Evolutionary conservation across 345 rosid species (phyloP).

Genomic region (Kernera saxatilis): DNA sequence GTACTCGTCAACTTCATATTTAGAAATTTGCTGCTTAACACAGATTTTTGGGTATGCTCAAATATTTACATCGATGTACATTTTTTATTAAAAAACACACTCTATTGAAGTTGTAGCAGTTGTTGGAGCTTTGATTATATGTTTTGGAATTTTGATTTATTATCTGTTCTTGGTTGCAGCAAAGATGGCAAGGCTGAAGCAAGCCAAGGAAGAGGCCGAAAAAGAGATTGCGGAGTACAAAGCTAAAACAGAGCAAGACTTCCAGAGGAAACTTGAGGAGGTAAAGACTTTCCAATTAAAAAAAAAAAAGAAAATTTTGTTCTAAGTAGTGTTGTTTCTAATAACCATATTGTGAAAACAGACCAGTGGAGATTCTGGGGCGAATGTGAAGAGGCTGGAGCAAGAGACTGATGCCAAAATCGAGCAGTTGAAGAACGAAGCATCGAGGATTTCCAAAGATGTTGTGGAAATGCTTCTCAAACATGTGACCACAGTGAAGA

Average conservation of each 20-base stretch:
- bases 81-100: no score
- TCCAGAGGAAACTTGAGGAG: conserved; percentile 79
- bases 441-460: conserved; percentile 59
- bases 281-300: no score
- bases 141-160: not conserved
- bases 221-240: conserved; percentile 69
- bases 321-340: not conserved
- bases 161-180: conserved; percentile 33
- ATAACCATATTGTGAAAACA: conserved; percentile 25
- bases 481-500: conserved; percentile 79
- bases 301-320: no score
- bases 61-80: no score
- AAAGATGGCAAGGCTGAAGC: conserved; percentile 75
- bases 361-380: conserved; percentile 92
- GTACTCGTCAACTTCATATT: not conserved
- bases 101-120: no score
- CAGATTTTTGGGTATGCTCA: no score
- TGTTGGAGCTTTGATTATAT: not conserved
- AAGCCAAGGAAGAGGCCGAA: conserved; percentile 97
- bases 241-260: conserved; percentile 70
- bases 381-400: conserved; percentile 90
- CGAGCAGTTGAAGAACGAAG: conserved; percentile 46
- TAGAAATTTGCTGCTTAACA: no score
- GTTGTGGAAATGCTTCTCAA: conserved; percentile 84
- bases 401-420: conserved; percentile 73